Base-by-base conservation (phyloP, 75 land plant species). In the Picea glauca region DNA sequence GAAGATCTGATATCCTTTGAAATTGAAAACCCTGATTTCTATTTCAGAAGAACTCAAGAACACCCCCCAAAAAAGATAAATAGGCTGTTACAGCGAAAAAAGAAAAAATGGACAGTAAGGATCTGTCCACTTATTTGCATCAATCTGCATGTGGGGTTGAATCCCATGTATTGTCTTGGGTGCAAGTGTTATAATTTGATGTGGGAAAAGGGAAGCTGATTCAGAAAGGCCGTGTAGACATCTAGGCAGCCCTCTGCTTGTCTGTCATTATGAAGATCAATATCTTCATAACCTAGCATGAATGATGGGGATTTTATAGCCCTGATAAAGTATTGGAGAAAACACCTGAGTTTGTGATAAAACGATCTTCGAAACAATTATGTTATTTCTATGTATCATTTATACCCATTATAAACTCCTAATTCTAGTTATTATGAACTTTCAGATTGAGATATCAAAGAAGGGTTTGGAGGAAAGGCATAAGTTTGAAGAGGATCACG, bases 401-500 rank as follows among this genome's bases (percentile, higher is more conserved):
- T 50, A 9, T 8, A 9, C 54, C 54, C 40, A 66, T 33, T 33
- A 2, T 15, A 18, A 70, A n/a, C 21, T 70, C n/a, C n/a, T 70
- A 11, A 68, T 38, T 32, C 23, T 40, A 70, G 50, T 40, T n/a
- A 70, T 40, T 40, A 50, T 50, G 23, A 70, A 74, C 59, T 74
- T 57, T 54, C 35, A 74, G 76, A 74, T 74, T 31, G 20, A 74
- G 26, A 15, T 31, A 5, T 57, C 59, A 57, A 74, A 30, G 76
- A 26, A 26, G 58, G 76, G 15, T 4, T 11, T 74, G 76, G 76
- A 74, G 20, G 76, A 74, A n/a, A 13, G 20, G 35, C 32, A 40
- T 5, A 30, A 74, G 46, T 13, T 74, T 57, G 76, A 57, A 74
- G 59, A 74, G 46, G 76, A 74, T 23, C 76, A 23, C 15, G 59